These are phyloP conservation scores for Oryza meyeriana DNA, from an alignment of 176 grass and related monocot species.

Conservation along the genomic window DNA sequence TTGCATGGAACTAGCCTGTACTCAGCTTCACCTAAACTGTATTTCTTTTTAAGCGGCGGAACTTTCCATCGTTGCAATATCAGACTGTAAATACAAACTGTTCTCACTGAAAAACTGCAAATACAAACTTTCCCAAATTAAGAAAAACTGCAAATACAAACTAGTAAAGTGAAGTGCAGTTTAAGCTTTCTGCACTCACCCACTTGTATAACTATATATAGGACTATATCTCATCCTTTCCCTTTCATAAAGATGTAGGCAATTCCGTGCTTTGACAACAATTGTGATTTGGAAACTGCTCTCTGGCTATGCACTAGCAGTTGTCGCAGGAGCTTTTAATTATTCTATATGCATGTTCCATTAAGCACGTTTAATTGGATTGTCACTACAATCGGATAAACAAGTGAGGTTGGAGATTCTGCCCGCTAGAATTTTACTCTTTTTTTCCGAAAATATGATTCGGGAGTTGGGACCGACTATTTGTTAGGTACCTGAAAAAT, in stretches of 20 bases:
- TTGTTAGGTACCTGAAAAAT: too few species aligned
- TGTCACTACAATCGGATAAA: background rate
- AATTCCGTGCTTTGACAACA: background rate
- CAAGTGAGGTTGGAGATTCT: background rate
- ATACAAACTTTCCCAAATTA: background rate
- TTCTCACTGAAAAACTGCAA: background rate
- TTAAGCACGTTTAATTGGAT: background rate
- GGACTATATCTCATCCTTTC: background rate
- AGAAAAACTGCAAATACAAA: background rate
- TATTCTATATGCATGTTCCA: background rate
- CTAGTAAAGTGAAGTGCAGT: background rate
- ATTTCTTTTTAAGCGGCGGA: background rate
- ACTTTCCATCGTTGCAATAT: background rate
- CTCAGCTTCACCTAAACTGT: background rate
- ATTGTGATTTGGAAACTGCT: background rate
- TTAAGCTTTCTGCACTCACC: background rate
- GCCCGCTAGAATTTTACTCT: background rate
- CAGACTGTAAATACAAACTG: background rate
- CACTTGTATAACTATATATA: background rate
- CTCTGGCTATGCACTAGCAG: background rate
- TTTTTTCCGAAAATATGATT: too few species aligned
- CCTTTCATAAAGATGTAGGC: background rate
- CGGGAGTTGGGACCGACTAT: too few species aligned
- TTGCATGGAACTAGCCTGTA: background rate
- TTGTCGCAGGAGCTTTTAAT: background rate